Conservation (phyloP, 2,329 filamentous ascomycete species). For the Fusarium vanettenii region DNA sequence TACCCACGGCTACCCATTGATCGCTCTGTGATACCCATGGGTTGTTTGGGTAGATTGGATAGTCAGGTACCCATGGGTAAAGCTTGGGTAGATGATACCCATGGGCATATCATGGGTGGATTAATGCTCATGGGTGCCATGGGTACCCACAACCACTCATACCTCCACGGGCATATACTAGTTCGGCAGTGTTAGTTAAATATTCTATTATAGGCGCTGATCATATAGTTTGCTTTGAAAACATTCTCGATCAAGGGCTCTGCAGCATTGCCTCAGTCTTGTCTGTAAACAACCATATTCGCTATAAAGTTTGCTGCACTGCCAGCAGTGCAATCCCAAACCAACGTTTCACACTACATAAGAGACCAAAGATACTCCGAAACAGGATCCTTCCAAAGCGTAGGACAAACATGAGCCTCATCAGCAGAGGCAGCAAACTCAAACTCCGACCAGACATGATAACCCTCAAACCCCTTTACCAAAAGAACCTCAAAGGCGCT, state of each 20-base stretch:
- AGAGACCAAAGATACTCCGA: slow-evolving; percentile 5
- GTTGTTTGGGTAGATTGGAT: not conserved
- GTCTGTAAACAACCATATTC: not conserved
- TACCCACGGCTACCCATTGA: not conserved
- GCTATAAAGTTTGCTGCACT: not conserved
- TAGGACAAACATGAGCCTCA: not conserved
- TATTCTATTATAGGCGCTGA: not conserved
- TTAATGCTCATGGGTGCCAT: not conserved
- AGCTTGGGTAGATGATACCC: not conserved
- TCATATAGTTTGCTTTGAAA: not conserved
- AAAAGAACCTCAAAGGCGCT: not conserved
- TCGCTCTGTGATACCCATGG: not conserved
- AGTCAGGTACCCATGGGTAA: not conserved
- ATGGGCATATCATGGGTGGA: not conserved
- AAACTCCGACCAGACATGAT: not conserved
- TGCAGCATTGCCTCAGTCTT: not conserved
- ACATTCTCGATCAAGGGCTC: not conserved
- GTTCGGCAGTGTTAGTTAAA: not conserved
- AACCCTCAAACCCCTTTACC: not conserved
- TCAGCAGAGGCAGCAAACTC: not conserved
- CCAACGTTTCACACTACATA: not conserved
- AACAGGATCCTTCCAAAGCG: not conserved
- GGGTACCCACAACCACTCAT: not conserved
- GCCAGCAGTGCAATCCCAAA: not conserved
- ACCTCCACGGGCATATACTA: not conserved